phyloP scores from a whole-genome alignment of 2,329 filamentous ascomycete genomes.

The Fusarium sp. region DNA sequence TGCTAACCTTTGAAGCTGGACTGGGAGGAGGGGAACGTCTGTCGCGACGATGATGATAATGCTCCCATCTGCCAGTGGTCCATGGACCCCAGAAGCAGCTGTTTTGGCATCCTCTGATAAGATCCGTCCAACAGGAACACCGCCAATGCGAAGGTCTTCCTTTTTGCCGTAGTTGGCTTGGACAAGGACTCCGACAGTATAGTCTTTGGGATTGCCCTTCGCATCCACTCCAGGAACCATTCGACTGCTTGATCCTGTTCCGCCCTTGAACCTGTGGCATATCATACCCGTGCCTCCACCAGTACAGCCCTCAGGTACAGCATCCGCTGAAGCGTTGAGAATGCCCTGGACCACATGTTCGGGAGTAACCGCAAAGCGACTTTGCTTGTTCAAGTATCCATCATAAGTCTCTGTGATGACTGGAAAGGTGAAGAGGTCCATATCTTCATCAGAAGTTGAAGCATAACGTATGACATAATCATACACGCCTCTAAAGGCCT shows the following conservation, averaged over 20 bases:
- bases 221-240: slow-evolving; percentile 60
- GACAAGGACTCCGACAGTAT: slow-evolving; percentile 71
- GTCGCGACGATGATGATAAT: slow-evolving; percentile 52
- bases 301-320: slow-evolving; percentile 70
- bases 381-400: slow-evolving; percentile 69
- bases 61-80: slow-evolving; percentile 52
- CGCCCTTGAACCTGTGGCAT: slow-evolving; percentile 74
- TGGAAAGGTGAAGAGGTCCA: slow-evolving; percentile 67
- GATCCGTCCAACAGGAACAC: slow-evolving; percentile 70
- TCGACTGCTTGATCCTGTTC: slow-evolving; percentile 71
- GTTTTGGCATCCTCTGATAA: slow-evolving; percentile 54
- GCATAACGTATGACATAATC: slow-evolving; percentile 64
- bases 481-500: slow-evolving; percentile 68
- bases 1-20: slow-evolving; percentile 61
- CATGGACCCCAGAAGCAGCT: slow-evolving; percentile 36
- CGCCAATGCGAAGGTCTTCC: slow-evolving; percentile 67
- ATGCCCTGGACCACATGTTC: slow-evolving; percentile 67
- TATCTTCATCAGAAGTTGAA: slow-evolving; percentile 55
- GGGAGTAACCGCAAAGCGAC: slow-evolving; percentile 65
- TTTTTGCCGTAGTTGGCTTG: slow-evolving; percentile 74
- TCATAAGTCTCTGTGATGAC: slow-evolving; percentile 74
- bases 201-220: slow-evolving; percentile 54
- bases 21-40: slow-evolving; percentile 49
- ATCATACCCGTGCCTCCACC: slow-evolving; percentile 78
- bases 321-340: slow-evolving; percentile 59